Base-by-base conservation (phyloP, 805 yeast species). In the Candida verbasci region DNA sequence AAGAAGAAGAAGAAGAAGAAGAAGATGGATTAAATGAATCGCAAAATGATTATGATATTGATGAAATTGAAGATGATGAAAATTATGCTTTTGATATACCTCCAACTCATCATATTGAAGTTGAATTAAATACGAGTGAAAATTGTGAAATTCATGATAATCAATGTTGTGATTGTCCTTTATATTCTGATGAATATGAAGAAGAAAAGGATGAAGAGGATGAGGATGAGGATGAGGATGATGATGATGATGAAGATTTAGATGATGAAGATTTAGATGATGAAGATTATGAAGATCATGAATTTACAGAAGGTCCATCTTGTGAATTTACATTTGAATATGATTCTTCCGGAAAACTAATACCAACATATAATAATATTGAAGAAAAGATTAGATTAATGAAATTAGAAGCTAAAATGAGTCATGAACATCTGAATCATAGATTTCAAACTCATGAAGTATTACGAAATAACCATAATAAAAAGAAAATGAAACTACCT, bases 251-350 rank as follows among this genome's bases (percentile, higher is more conserved):
- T n/a, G 31, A 44, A 12, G 46, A 39, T 17, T 8, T 21, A 21
- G 49, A 48, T 16, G 36, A 43, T 11, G 47, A 41, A 9, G 34
- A 44, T 12, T 45, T 46, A 14, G 49, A 48, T 16, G 31, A 39
- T 17, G 40, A 39, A 9, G 43, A 43, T 29, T 48, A 47, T n/a
- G 28, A 35, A 14, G 43, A 39, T 12, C 44, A 43, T 31, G 48
- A 44, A 30, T 49, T 45, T 16, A 56, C 55, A 3, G 55, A 59
- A 23, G 71, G 65, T 11, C 69, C 70, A 3, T 60, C 68, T 14
- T 67, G 70, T 44, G 71, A 67, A 41, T 65, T 67, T 39, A 67
- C 72, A 6, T 67, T 67, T 43, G 73, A 67, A 41, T 67, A 67
- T 43, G 70, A 66, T 41, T 52, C 51, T 25, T 58, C 57, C 17